Conservation (phyloP, 1,284 basidiomycete genomes). For the Thecaphora thlaspeos region DNA sequence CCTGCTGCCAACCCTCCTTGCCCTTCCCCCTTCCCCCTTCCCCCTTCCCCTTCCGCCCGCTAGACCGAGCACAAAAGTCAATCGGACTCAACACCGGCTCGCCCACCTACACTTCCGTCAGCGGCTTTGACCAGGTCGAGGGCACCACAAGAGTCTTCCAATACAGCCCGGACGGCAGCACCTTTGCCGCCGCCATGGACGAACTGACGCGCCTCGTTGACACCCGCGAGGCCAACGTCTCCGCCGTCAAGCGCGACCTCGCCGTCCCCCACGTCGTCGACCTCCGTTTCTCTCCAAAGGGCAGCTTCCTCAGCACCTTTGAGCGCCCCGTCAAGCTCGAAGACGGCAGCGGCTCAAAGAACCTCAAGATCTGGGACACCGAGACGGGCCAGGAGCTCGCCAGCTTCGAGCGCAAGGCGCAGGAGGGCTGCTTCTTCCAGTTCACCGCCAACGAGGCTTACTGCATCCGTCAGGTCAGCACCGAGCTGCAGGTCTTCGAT, state of each 20-base stretch:
- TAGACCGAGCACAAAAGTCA: slow-evolving; percentile 89
- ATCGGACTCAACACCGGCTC: slow-evolving; percentile 79
- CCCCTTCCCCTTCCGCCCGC: background rate
- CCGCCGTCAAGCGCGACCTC: slow-evolving; percentile 39
- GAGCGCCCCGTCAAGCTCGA: slow-evolving; percentile 78
- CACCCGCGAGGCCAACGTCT: slow-evolving; percentile 49
- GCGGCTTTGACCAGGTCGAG: slow-evolving; percentile 68
- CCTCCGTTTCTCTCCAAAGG: slow-evolving; percentile 85
- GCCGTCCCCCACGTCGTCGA: slow-evolving; percentile 73
- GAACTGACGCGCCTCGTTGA: slow-evolving; percentile 75
- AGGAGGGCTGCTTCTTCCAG: slow-evolving; percentile 73
- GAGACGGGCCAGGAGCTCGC: slow-evolving; percentile 77
- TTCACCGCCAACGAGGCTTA: slow-evolving; percentile 88
- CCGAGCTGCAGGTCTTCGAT: slow-evolving; percentile 84
- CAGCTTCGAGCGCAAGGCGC: slow-evolving; percentile 77
- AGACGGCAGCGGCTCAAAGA: slow-evolving; percentile 74
- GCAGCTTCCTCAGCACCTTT: slow-evolving; percentile 90
- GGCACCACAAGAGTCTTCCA: slow-evolving; percentile 71
- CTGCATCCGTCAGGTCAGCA: slow-evolving; percentile 76
- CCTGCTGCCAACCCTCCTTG: too few relatives aligned
- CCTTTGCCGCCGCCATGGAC: slow-evolving; percentile 80
- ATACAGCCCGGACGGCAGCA: slow-evolving; percentile 83
- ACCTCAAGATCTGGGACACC: slow-evolving; percentile 78
- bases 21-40: background rate
- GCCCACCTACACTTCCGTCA: slow-evolving; percentile 71